Evolutionary conservation across 2,329 filamentous ascomycete genomes (phyloP).

Genomic region (Talaromyces amestolkiae): DNA sequence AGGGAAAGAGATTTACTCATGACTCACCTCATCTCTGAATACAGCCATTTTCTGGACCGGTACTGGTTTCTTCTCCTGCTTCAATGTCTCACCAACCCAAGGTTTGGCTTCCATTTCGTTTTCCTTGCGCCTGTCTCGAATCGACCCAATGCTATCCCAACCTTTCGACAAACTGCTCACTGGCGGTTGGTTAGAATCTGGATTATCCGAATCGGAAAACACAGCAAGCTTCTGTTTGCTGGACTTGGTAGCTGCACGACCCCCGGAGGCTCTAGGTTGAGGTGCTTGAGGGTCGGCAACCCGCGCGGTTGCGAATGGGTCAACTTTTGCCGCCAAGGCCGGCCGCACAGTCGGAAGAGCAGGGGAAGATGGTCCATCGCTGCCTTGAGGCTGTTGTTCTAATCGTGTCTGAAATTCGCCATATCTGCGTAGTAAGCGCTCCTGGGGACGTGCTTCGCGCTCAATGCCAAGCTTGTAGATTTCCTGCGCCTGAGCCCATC

Average conservation of each 20-base stretch:
- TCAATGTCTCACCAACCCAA: slow-evolving; percentile 88
- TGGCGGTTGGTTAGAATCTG: slow-evolving; percentile 56
- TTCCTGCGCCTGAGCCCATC: slow-evolving; percentile 90
- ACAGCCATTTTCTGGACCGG: slow-evolving; percentile 79
- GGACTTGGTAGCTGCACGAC: slow-evolving; percentile 57
- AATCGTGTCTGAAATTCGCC: slow-evolving; percentile 83
- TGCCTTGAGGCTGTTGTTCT: slow-evolving; percentile 62
- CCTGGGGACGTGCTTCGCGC: slow-evolving; percentile 76
- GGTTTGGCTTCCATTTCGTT: slow-evolving; percentile 82
- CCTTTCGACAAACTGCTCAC: slow-evolving; percentile 62
- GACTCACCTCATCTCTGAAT: slow-evolving; percentile 93
- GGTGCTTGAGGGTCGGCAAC: slow-evolving; percentile 67
- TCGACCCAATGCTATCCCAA: slow-evolving; percentile 87
- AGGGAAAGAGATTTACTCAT: slow-evolving; percentile 35
- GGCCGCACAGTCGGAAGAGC: slow-evolving; percentile 80
- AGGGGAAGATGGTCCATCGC: slow-evolving; percentile 72
- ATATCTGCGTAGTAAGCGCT: slow-evolving; percentile 83
- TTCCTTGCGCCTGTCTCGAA: slow-evolving; percentile 89
- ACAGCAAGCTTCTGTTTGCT: slow-evolving; percentile 82
- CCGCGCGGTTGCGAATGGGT: slow-evolving; percentile 66
- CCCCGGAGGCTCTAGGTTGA: slow-evolving; percentile 49
- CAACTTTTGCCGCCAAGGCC: slow-evolving; percentile 78
- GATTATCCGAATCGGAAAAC: slow-evolving; percentile 74
- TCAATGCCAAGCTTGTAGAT: slow-evolving; percentile 89
- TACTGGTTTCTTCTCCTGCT: slow-evolving; percentile 78